Base-by-base conservation (phyloP, 2,329 filamentous ascomycete species). In the Fusarium hainanense region DNA sequence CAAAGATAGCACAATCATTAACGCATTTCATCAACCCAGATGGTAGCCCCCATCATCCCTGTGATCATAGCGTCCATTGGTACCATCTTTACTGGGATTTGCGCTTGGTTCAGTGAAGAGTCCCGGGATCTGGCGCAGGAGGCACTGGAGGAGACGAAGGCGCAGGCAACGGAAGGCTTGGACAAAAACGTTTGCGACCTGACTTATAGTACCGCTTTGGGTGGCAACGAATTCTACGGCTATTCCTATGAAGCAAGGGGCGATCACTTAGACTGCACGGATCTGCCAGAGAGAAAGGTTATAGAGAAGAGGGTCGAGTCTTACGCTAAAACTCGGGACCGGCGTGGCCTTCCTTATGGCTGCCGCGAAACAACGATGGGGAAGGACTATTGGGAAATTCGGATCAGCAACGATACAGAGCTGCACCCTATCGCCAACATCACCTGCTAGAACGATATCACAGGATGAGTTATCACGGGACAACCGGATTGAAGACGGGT, bases 351-450 rank as follows among this genome's bases (percentile, higher is more conserved):
- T 11, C 10, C 27, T 28, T 28, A 13, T 30, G 34, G 10, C 16
- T 37, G 34, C 34, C 4, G 34, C 18, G 9, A 37, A 2, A 7
- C 4, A 37, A 37, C 16, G 9, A 11, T n/a, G 1, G 18, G 9
- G 18, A 7, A n/a, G 18, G 34, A 0, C 34, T 0, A 37, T 37
- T 37, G 34, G 34, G 0, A 37, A 2, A 37, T 37, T 37, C 34
- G 18, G 9, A 6, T 37, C 18, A 37, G 16, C 16, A 23, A 2
- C 0, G 5, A 37, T 4, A 4, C 3, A 6, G 6, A 18, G 32
- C 32, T 6, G 1, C 1, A 37, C 2, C 32, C 32, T 37, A 0
- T 37, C 32, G 16, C 2, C 9, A 18, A 10, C 1, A 0, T 37
- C 32, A 5, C 1, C 32, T 37, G 34, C 34, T n/a, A 37, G 34